Evolutionary conservation across 257 asterid genomes (phyloP), one percentile per base, ranked within the genome.

Genomic region (Ehretia macrophylla): DNA sequence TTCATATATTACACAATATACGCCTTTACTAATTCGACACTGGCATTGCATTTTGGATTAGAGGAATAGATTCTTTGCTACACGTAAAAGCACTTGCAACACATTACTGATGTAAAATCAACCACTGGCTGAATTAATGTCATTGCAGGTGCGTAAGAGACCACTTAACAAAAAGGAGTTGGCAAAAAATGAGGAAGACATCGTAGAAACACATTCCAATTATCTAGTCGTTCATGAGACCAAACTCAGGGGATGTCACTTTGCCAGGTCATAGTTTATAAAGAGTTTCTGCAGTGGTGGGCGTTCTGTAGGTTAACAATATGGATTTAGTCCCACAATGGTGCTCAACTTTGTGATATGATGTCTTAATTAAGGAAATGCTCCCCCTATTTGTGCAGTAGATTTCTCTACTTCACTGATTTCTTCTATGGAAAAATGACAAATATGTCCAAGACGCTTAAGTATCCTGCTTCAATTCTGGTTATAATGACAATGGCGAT

Each of bases 131-230:
- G 11, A 49, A 17, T 17, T 17, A 19, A 18, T 48, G 13, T 4
- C 4, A 48, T 65, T 70, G 50, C 88, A 92, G 98, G 98, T 92
- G 76, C 79, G 95, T 23, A 92, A 88, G 79, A 72, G 98, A 67
- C 97, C 98, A 51, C 80, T 88, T 42, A 92, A 92, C 78, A 92
- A 88, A 66, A 86, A 74, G 75, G 97, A 88, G 75, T 70, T 84
- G 66, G 58, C 90, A 14, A 92, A 92, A 86, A 92, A 82, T 68
- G 98, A 92, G 48, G 90, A 88, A 72, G 98, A 92, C 69, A 92
- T 92, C 68, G 72, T 92, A 39, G 97, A 92, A 56, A 86, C 97
- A 56, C 62, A 70, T 53, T 72, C 83, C 74, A 88, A 84, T 59
- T 74, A 90, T 61, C 71, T 92, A 35, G 79, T 73, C 17, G 95